Conservation (phyloP, 257 asterid genomes). For the Solanum rostratum region DNA sequence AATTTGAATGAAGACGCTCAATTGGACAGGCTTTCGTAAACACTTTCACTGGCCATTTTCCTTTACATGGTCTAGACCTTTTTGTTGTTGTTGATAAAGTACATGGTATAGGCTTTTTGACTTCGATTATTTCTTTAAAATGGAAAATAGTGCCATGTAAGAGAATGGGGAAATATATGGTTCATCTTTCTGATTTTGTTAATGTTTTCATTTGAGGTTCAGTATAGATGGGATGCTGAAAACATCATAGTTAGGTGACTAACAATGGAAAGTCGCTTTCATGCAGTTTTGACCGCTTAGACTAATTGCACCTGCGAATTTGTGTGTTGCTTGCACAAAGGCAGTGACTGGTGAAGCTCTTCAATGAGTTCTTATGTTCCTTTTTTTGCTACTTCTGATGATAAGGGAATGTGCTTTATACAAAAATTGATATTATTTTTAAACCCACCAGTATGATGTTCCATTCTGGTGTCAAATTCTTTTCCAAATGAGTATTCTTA, state of each 20-base stretch:
- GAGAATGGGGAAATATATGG: not conserved
- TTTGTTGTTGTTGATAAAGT: not conserved
- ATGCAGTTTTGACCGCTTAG: not conserved
- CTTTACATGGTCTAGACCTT: not conserved
- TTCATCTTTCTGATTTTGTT: not conserved
- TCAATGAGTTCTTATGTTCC: not conserved
- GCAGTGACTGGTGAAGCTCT: not conserved
- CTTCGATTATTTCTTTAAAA: not conserved
- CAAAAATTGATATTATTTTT: too few relatives aligned
- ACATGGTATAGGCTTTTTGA: not conserved
- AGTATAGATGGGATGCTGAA: not conserved
- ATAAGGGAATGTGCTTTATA: too few relatives aligned
- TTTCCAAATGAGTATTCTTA: too few relatives aligned
- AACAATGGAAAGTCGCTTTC: not conserved
- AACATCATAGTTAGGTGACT: not conserved
- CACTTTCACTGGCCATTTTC: not conserved
- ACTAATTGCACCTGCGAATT: not conserved
- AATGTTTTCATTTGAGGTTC: not conserved
- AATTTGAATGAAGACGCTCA: not conserved
- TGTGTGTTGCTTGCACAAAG: not conserved
- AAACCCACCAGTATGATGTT: too few relatives aligned
- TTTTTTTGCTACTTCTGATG: too few relatives aligned
- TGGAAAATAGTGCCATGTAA: not conserved
- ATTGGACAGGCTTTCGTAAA: too few relatives aligned
- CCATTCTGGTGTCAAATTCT: too few relatives aligned